Evolutionary conservation across 75 land plant genomes (phyloP).

Genomic region (Picea sitchensis): DNA sequence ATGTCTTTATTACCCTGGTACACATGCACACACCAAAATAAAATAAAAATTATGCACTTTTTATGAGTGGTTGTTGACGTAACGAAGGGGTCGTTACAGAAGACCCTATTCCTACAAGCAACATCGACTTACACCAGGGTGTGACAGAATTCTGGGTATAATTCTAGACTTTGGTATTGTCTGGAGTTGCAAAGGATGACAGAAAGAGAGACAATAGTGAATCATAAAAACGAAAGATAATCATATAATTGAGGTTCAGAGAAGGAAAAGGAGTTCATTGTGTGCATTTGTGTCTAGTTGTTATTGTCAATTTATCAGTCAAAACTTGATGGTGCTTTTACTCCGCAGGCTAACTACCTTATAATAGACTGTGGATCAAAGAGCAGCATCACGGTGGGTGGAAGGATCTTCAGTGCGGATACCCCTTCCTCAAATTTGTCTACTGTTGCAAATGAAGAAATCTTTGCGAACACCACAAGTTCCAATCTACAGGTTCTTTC

Average conservation of each 20-base stretch:
- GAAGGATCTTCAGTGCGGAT: conserved; percentile 39
- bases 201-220: background rate
- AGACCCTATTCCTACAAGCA: too few species aligned
- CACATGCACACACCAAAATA: too few species aligned
- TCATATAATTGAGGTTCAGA: background rate
- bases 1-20: too few species aligned
- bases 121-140: background rate
- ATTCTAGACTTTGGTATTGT: background rate
- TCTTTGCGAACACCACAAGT: conserved; percentile 9
- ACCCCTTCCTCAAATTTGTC: conserved; percentile 7
- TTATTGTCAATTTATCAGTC: background rate
- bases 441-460: conserved; percentile 11
- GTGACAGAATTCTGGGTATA: background rate
- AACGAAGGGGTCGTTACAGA: too few species aligned
- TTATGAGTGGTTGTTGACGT: too few species aligned
- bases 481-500: too few species aligned
- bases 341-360: conserved; percentile 56
- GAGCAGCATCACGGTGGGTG: background rate
- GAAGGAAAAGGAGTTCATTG: background rate
- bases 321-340: conserved; percentile 7
- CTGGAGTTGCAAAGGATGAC: background rate
- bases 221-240: background rate
- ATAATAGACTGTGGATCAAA: conserved; percentile 60
- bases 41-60: too few species aligned
- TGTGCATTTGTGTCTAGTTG: background rate